Evolutionary conservation across 352 stramenopile genomes (phyloP), one percentile per base, ranked within the genome.

Genomic region (Globisporangium spinosum): DNA sequence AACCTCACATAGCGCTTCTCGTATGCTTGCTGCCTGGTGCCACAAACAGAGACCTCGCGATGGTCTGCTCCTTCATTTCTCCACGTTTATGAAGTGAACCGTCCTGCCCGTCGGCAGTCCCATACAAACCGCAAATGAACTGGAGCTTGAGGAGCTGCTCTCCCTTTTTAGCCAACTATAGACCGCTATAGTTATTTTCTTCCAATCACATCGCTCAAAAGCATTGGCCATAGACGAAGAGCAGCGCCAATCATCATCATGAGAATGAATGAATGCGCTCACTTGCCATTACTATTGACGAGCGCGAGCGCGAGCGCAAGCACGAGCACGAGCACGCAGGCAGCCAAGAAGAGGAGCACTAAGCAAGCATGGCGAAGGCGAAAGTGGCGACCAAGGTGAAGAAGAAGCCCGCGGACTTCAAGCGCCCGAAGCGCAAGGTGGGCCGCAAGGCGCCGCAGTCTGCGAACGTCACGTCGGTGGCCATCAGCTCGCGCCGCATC

Each of bases 351-450:
- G 17, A 53, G 23, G 45, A 55, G 17, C 20, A 38, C 2, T 20
- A 10, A 10, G 29, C 32, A 45, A 74, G 20, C 62, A 87, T 91
- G 80, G 79, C 70, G 61, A 78, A 78, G 34, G 71, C 78, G 43
- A 79, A 70, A 29, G 73, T 71, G 61, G 75, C 78, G 62, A 74
- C 79, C 65, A 83, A 80, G 72, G 65, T 57, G 38, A 95, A 95
- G 85, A 93, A 93, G 80, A 95, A 95, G 77, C 87, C 87, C 10
- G 85, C 74, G 35, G 87, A 95, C 72, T 95, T 95, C 69, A 95
- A 95, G 82, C 85, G 85, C 23, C 87, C 83, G 15, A 95, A 95
- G 83, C 87, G 82, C 73, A 95, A 95, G 71, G 87, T 95, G 32
- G 87, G 87, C 13, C 83, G 85, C 43, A 88, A 89, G 63, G 83